phyloP scores from a whole-genome alignment of 1,139 yeast genomes.

The Petasospora fabianii region DNA sequence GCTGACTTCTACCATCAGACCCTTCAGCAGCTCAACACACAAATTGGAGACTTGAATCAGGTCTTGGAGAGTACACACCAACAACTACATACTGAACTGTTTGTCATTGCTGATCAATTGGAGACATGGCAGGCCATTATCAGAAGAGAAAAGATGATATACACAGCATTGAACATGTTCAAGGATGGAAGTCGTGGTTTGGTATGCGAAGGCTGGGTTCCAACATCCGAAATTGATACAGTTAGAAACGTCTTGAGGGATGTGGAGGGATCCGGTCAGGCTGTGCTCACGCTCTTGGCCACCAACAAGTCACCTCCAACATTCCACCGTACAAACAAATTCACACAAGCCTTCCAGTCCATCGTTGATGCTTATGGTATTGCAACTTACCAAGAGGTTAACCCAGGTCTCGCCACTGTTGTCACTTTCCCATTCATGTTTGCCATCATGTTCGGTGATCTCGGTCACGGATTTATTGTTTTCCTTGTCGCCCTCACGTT shows the following conservation, averaged over 20 bases:
- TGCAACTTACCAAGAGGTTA: constrained; percentile 73
- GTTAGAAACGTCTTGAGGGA: constrained; percentile 35
- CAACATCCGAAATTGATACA: constrained; percentile 47
- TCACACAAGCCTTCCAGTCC: constrained; percentile 70
- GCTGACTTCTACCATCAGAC: constrained; percentile 30
- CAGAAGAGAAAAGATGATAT: constrained; percentile 69
- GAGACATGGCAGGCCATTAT: constrained; percentile 66
- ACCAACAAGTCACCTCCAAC: constrained; percentile 76
- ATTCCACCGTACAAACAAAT: constrained; percentile 70
- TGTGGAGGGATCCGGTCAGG: constrained; percentile 45
- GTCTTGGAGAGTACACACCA: constrained; percentile 55
- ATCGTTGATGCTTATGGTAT: constrained; percentile 81
- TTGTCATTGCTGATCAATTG: constrained; percentile 63
- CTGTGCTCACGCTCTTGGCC: constrained; percentile 61
- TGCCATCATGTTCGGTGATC: constrained; percentile 85
- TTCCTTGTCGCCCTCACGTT: constrained; percentile 54
- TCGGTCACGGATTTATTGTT: constrained; percentile 74
- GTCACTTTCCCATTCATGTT: constrained; percentile 84
- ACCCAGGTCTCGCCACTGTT: constrained; percentile 76
- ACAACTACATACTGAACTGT: constrained; percentile 64
- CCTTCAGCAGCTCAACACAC: constrained; percentile 39
- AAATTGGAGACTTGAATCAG: constrained; percentile 54
- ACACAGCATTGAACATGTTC: constrained; percentile 61
- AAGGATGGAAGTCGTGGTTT: constrained; percentile 60
- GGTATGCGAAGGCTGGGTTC: constrained; percentile 80